Base-by-base conservation (phyloP, 23 red algal genomes). In the Gracilaria vermiculophylla region DNA sequence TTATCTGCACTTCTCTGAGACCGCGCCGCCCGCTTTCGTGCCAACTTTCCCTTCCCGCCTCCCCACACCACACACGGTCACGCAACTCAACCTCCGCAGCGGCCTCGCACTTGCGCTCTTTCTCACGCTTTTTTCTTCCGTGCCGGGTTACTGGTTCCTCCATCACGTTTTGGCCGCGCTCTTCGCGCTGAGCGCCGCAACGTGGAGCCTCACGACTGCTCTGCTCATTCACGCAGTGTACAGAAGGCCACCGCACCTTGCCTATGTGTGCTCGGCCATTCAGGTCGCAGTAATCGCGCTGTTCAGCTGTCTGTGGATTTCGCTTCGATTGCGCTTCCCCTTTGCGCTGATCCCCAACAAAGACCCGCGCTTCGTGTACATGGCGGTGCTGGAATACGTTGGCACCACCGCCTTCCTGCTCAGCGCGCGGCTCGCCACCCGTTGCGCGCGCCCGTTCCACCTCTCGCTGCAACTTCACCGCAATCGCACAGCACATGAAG, bases 341-440 rank as follows among this genome's bases (percentile, higher is more conserved):
- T 76, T 56, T 21, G 24, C 25, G 23, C 32, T 73, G 41, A 81
- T 91, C 37, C 75, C 75, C 16, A 91, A 91, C 76, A 91, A 79
- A 57, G 87, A 91, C 58, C 53, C 61, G 20, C 87, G 87, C 12
- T 91, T 91, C 69, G 56, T 80, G 7, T 60, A 54, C 31, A 58
- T 91, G 39, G 87, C 87, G 20, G 29, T 17, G 25, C 45, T 91
- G 34, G 87, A 91, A 48, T 91, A 91, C 62, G 47, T 91, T 12
- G 72, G 73, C 36, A 81, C 87, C 11, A 52, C 39, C 36, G 47
- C 74, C 47, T 81, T 91, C 51, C 41, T 91, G 28, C 31, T 57
- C 37, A 61, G 43, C 44, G 66, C 82, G 21, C 29, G 32, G 33
- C 58, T 91, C 5, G 36, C 65, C 3, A 39, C 75, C 21, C 50